These are phyloP conservation scores for Trichophyton schoenleinii DNA, from an alignment of 2,329 filamentous ascomycete species.

Conservation along the genomic window DNA sequence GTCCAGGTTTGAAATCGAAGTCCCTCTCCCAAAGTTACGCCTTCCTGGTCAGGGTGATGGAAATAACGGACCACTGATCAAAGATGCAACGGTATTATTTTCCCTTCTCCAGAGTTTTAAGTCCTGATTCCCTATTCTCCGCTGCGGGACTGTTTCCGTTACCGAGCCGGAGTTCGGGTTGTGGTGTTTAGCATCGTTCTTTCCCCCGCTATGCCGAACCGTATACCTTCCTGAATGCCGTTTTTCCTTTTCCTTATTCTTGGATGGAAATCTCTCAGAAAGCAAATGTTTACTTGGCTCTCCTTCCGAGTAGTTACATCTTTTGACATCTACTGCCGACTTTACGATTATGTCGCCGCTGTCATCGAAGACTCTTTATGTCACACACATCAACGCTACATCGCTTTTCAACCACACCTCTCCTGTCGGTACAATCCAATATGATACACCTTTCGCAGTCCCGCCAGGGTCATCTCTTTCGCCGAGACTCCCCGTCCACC, in stretches of 20 bases:
- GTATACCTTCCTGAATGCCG: neutral
- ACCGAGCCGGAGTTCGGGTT: neutral
- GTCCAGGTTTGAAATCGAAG: slow-evolving; percentile 55
- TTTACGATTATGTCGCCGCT: slow-evolving; percentile 77
- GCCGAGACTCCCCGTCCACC: slow-evolving; percentile 68
- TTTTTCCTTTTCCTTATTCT: neutral
- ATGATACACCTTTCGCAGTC: slow-evolving; percentile 61
- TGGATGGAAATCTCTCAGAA: neutral
- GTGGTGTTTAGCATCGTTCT: neutral
- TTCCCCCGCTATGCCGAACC: neutral
- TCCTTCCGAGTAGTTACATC: slow-evolving; percentile 45
- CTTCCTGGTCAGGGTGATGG: slow-evolving; percentile 42
- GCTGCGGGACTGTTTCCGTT: neutral
- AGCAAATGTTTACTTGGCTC: slow-evolving; percentile 3
- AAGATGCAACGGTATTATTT: slow-evolving; percentile 53
- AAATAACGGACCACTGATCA: slow-evolving; percentile 49
- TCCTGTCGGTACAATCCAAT: slow-evolving; percentile 62
- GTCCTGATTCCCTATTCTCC: neutral
- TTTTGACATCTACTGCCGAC: slow-evolving; percentile 72
- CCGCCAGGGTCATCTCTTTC: slow-evolving; percentile 61
- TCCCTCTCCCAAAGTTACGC: slow-evolving; percentile 57
- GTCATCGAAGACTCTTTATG: slow-evolving; percentile 55
- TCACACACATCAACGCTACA: slow-evolving; percentile 71
- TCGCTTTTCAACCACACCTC: slow-evolving; percentile 74
- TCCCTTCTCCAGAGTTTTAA: slow-evolving; percentile 14